A percentile compares a stretch with the other conserved stretches of the same genome.
phyloP scores from a whole-genome alignment of 371 early-diverging fungal species.

The Syncephalastrum monosporum region DNA sequence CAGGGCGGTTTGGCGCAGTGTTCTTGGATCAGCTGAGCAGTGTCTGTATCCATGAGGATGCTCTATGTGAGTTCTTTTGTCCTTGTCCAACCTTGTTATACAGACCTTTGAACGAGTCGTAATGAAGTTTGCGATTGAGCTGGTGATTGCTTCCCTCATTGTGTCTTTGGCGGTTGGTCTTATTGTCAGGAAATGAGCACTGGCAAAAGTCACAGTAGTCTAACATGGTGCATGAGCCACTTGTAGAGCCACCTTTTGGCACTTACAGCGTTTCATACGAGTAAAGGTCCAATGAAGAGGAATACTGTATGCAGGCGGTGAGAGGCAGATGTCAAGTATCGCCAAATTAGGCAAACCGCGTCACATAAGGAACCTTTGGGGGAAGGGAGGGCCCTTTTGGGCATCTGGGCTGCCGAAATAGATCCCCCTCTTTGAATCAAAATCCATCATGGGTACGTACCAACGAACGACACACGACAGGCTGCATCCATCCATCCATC shows the following conservation, averaged over 20 bases:
- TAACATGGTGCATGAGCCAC: constrained; percentile 3
- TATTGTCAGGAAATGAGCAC: constrained; percentile 49
- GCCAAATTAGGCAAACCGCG: too few species aligned
- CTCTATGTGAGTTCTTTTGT: background rate
- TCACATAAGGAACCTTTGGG: too few species aligned
- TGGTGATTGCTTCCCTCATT: constrained; percentile 34
- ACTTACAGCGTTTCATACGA: too few species aligned
- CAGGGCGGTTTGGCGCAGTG: constrained; percentile 42
- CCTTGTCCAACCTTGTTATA: background rate
- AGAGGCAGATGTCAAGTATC: too few species aligned
- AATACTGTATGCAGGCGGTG: too few species aligned
- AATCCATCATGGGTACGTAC: constrained; percentile 25
- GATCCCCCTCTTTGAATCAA: constrained; percentile 15
- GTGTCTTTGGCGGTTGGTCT: constrained; percentile 42
- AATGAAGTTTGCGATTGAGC: constrained; percentile 35
- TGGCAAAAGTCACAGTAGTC: constrained; percentile 51
- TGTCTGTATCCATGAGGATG: constrained; percentile 19
- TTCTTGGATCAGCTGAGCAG: constrained; percentile 28
- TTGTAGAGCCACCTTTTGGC: too few species aligned
- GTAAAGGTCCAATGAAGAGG: too few species aligned
- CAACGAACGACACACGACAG: too few species aligned
- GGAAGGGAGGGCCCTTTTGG: too few species aligned
- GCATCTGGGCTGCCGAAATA: too few species aligned
- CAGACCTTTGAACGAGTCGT: constrained; percentile 46
- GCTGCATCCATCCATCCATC: too few species aligned